Conservation (phyloP, 495 filamentous ascomycete genomes). For the Aspergillus haitiensis region DNA sequence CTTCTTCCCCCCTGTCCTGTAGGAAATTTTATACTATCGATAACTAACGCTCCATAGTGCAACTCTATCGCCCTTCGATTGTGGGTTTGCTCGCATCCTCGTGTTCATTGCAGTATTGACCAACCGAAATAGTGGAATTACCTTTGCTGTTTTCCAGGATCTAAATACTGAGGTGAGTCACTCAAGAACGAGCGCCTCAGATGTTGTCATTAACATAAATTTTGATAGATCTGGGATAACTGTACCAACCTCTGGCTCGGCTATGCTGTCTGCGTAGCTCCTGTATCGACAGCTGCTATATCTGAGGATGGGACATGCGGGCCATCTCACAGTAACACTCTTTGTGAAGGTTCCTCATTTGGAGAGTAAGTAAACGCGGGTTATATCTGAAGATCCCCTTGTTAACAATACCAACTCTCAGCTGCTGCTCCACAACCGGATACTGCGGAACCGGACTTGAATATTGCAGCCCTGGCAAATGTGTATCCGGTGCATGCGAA, state of each 20-base stretch:
- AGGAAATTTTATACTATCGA: slow-evolving; percentile 1
- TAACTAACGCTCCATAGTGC: slow-evolving; percentile 9
- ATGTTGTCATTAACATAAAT: background rate
- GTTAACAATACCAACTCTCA: slow-evolving; percentile 9
- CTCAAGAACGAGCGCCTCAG: slow-evolving; percentile 7
- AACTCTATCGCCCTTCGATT: slow-evolving; percentile 10
- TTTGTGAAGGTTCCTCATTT: slow-evolving; percentile 13
- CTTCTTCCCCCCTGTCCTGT: background rate
- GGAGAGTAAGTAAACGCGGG: slow-evolving; percentile 12
- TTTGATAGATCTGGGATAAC: slow-evolving; percentile 8
- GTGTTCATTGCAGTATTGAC: slow-evolving; percentile 7
- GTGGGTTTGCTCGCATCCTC: slow-evolving; percentile 10
- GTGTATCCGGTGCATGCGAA: slow-evolving; percentile 9
- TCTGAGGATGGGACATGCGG: slow-evolving; percentile 9
- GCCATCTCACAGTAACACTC: slow-evolving; percentile 8
- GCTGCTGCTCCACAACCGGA: slow-evolving; percentile 12
- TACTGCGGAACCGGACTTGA: slow-evolving; percentile 5
- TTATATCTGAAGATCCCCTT: background rate
- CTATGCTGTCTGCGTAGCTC: slow-evolving; percentile 16
- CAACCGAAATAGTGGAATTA: slow-evolving; percentile 8
- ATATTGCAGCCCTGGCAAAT: slow-evolving; percentile 9
- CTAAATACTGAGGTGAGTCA: slow-evolving; percentile 7
- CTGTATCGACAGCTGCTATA: slow-evolving; percentile 1
- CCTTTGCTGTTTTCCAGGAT: slow-evolving; percentile 8
- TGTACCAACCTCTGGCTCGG: slow-evolving; percentile 14